These are phyloP conservation scores for Hanseniaspora lindneri DNA, from an alignment of 805 yeast species.

Conservation along the genomic window DNA sequence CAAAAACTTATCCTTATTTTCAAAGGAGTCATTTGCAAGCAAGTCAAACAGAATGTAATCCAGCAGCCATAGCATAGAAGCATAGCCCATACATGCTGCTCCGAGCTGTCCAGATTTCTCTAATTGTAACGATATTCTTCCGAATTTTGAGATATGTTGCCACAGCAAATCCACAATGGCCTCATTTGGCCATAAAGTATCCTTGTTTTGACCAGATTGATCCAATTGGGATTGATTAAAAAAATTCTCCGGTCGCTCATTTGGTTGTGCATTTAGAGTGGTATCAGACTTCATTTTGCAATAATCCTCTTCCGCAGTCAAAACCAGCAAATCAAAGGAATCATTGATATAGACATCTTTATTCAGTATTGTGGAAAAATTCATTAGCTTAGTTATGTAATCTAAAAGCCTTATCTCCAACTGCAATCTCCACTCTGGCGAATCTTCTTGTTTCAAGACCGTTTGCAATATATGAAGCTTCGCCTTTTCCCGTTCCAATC, in stretches of 20 bases:
- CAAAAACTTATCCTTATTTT: background rate
- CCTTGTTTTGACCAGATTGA: background rate
- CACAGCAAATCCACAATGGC: background rate
- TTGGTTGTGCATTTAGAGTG: too few relatives aligned
- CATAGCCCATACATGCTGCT: slow-evolving; percentile 11
- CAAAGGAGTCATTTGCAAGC: background rate
- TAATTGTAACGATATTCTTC: background rate
- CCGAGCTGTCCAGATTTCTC: background rate
- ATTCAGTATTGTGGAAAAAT: background rate
- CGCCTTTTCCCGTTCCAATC: slow-evolving; percentile 2
- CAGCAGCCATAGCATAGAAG: slow-evolving; percentile 11
- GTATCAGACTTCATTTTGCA: background rate
- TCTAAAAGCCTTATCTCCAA: background rate
- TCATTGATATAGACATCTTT: background rate
- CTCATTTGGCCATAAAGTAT: background rate
- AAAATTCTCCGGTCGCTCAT: too few relatives aligned
- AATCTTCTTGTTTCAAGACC: slow-evolving; percentile 11
- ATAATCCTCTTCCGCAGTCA: background rate
- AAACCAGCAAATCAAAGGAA: background rate
- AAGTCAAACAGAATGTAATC: slow-evolving; percentile 8
- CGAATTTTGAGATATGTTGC: background rate
- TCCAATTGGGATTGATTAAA: too few relatives aligned
- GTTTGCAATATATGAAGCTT: slow-evolving; percentile 5
- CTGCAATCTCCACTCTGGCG: background rate
- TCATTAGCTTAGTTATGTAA: background rate